Conservation (phyloP, 1,284 basidiomycete species). For the Ceratobasidium sp. region DNA sequence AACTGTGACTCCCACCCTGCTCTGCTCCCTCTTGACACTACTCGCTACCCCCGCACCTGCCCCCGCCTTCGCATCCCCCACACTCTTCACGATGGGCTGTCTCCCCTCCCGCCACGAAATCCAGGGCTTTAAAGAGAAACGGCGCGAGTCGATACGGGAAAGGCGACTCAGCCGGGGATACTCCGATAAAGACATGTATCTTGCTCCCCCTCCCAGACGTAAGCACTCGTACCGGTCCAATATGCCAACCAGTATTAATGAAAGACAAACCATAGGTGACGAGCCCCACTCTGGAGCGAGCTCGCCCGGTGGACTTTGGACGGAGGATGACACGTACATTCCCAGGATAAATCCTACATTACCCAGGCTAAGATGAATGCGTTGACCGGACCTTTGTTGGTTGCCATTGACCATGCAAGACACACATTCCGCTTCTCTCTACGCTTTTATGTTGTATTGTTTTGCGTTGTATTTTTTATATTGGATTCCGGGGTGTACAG, state of each 20-base stretch:
- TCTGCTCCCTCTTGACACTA: not conserved
- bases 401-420: not conserved
- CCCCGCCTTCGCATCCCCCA: constrained; percentile 11
- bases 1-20: no score
- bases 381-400: not conserved
- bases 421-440: not conserved
- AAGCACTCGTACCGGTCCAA: not conserved
- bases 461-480: not conserved
- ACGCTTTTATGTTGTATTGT: not conserved
- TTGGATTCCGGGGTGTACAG: not conserved
- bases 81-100: constrained; percentile 14
- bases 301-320: constrained; percentile 10
- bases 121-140: not conserved
- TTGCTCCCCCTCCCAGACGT: constrained; percentile 10
- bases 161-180: constrained; percentile 9
- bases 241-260: not conserved
- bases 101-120: constrained; percentile 32
- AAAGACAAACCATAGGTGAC: not conserved
- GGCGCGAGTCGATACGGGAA: constrained; percentile 26
- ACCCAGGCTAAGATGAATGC: constrained; percentile 1
- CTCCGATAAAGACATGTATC: constrained; percentile 14
- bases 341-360: constrained; percentile 14
- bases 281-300: constrained; percentile 6
- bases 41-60: not conserved
- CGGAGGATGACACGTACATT: constrained; percentile 28